phyloP scores from a whole-genome alignment of 441 rosid genomes.

The Populus hybrid region DNA sequence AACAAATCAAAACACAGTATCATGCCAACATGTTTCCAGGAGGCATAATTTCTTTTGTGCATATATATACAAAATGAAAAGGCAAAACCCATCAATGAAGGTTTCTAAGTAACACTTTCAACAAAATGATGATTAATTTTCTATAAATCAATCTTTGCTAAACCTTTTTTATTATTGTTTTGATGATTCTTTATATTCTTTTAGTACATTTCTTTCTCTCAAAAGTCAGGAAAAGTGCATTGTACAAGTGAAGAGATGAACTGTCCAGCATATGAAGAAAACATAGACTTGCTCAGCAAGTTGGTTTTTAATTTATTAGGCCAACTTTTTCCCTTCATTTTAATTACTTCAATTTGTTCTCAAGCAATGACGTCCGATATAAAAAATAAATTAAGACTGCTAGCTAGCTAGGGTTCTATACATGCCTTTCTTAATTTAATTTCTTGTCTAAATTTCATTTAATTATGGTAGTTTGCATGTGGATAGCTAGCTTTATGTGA shows the following conservation, averaged over 20 bases:
- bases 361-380: not conserved
- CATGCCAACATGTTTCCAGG: not conserved
- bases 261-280: slow-evolving; percentile 28
- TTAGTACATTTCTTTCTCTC: not conserved
- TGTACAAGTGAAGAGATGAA: slow-evolving; percentile 25
- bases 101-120: not conserved
- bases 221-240: slow-evolving; percentile 15
- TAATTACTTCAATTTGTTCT: not conserved
- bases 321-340: not conserved
- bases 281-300: not conserved
- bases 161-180: not conserved
- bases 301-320: not conserved
- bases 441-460: not conserved
- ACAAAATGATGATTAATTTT: not conserved
- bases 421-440: not conserved
- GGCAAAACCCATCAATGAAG: slow-evolving; percentile 4
- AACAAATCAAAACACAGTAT: not conserved
- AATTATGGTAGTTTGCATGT: not conserved
- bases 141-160: not conserved
- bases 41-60: not conserved
- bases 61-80: not conserved
- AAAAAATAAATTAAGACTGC: not conserved
- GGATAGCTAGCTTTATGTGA: not conserved
- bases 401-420: not conserved
- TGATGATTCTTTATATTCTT: not conserved